A percentile compares a stretch with the other conserved stretches of the same genome.
These are phyloP conservation scores for Diospyros kaki DNA, from an alignment of 148 eudicot genomes.

Conservation along the genomic window DNA sequence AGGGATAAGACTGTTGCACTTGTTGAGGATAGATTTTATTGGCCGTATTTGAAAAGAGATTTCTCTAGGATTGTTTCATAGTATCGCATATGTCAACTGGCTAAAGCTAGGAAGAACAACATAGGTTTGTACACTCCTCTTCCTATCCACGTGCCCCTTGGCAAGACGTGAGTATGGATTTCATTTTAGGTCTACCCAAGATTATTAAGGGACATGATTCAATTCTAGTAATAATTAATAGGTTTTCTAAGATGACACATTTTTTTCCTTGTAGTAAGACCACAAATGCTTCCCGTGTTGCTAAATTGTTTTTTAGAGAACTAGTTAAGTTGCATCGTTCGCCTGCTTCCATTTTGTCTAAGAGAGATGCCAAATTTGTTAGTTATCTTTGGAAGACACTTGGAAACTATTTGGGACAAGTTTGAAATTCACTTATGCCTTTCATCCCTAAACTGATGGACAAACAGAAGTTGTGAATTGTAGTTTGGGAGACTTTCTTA, in stretches of 20 bases:
- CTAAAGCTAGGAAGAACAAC: neutral
- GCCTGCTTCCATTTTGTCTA: constrained; percentile 6
- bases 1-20: neutral
- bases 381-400: constrained; percentile 10
- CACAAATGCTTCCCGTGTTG: neutral
- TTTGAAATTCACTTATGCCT: neutral
- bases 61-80: neutral
- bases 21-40: neutral
- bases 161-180: neutral
- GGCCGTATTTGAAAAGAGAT: neutral
- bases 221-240: constrained; percentile 1
- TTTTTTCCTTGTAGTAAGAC: constrained; percentile 13
- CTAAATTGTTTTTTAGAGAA: neutral
- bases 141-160: neutral
- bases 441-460: constrained; percentile 7
- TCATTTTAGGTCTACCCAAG: neutral
- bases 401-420: constrained; percentile 1
- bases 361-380: constrained; percentile 13
- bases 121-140: neutral
- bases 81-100: neutral
- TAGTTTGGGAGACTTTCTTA: neutral
- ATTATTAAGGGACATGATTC: neutral
- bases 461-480: constrained; percentile 12
- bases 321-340: constrained; percentile 6
- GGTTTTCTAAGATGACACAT: constrained; percentile 9